These are phyloP conservation scores for Glycine tomentella DNA, from an alignment of 306 rosid genomes.

Conservation along the genomic window DNA sequence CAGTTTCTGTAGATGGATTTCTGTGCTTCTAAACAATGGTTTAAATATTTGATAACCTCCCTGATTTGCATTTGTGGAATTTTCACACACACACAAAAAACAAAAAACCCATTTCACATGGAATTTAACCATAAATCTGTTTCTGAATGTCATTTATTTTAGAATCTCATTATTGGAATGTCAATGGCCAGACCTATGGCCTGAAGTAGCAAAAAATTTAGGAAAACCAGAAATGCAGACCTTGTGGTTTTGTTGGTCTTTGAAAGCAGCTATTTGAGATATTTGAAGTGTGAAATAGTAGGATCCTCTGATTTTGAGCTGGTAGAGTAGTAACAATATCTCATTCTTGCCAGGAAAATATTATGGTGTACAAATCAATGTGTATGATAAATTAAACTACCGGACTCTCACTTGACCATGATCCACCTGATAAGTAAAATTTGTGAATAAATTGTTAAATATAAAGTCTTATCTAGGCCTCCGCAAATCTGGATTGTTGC, in stretches of 20 bases:
- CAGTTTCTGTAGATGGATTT: background rate
- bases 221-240: slow-evolving; percentile 3
- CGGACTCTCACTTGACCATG: background rate
- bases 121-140: slow-evolving; percentile 17
- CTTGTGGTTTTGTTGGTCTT: slow-evolving; percentile 11
- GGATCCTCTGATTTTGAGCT: slow-evolving; percentile 8
- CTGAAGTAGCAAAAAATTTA: background rate
- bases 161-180: slow-evolving; percentile 19
- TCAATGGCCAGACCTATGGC: background rate
- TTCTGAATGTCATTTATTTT: slow-evolving; percentile 16
- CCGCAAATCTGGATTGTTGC: slow-evolving; percentile 2
- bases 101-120: no score
- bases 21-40: slow-evolving; percentile 18
- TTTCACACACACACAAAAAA: background rate
- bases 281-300: slow-evolving; percentile 20
- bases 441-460: background rate
- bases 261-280: slow-evolving; percentile 3
- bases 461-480: background rate
- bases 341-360: background rate
- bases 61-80: slow-evolving; percentile 1
- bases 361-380: background rate
- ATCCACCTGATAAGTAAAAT: background rate
- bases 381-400: slow-evolving; percentile 6
- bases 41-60: slow-evolving; percentile 7
- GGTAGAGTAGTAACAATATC: background rate